Base-by-base conservation (phyloP, 768 basidiomycete species). In the Suillus americanus region DNA sequence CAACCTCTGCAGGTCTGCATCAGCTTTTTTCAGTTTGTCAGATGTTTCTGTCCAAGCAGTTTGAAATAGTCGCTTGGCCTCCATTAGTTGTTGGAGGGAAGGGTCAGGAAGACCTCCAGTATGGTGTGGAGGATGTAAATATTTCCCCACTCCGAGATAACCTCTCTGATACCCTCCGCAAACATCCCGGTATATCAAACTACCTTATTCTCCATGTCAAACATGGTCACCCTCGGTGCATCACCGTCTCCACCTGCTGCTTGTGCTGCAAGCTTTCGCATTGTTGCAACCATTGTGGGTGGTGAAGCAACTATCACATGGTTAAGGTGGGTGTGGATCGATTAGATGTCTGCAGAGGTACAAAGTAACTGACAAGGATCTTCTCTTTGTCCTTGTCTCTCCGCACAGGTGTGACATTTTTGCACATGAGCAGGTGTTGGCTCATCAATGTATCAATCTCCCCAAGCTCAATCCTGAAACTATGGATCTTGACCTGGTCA, bases 351-450 rank as follows among this genome's bases (percentile, higher is more conserved):
- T 89, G 87, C 43, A 95, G 78, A 14, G 97, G 97, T 16, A 99
- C 97, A 69, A 99, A 94, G 76, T 99, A 99, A 76, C 92, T 94
- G 67, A 99, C 91, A 33, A 99, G 86, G 40, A 98, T 95, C 81
- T 99, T 99, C 79, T 99, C 97, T 77, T 99, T 97, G 77, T 98
- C 94, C 81, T 99, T 99, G 80, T 99, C 97, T 74, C 97, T 82
- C 69, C 97, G 81, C 51, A 99, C 96, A 43, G 99, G 85, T 2
- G 97, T 99, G 61, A 99, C 96, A 74, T 99, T 99, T 79, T 99
- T 97, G 20, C 97, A 82, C 2, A 99, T 88, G 23, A 94, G 85
- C 9, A 93, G 91, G 74, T 99, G 96, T 71, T 95, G 89, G 70
- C 91, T 92, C 63, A 99, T 87, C 79, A 97, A 89, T 0, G 93